A percentile compares a stretch with the other conserved stretches of the same genome.
These are phyloP conservation scores for Exobasidium rhododendri DNA, from an alignment of 1,284 basidiomycete species.

Conservation along the genomic window DNA sequence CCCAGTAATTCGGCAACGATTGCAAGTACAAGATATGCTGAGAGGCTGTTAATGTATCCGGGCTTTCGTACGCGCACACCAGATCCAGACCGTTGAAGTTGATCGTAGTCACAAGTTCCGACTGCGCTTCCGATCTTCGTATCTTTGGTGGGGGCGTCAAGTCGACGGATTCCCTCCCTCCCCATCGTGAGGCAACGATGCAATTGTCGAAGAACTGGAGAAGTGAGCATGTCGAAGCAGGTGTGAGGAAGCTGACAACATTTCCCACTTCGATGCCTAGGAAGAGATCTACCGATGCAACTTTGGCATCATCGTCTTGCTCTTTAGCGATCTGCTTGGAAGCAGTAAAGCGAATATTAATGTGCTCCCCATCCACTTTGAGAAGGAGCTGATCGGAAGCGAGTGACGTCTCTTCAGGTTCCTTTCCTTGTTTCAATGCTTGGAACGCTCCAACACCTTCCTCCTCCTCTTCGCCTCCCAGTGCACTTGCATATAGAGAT, in stretches of 20 bases:
- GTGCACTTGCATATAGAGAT: constrained; percentile 15
- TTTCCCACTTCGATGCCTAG: background rate
- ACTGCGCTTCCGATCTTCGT: background rate
- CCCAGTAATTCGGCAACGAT: constrained; percentile 26
- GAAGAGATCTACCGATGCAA: background rate
- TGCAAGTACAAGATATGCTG: background rate
- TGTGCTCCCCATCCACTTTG: background rate
- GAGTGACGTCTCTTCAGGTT: background rate
- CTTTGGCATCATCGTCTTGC: background rate
- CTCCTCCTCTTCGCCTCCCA: background rate
- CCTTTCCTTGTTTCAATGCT: background rate
- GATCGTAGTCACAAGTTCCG: background rate
- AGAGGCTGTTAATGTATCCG: background rate
- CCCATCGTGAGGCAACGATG: background rate
- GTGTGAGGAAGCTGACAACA: constrained; percentile 1
- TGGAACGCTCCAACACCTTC: background rate
- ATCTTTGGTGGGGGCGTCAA: background rate
- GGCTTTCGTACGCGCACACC: constrained; percentile 29
- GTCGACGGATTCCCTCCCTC: background rate
- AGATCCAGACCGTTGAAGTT: constrained; percentile 21
- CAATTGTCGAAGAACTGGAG: background rate
- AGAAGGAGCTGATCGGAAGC: background rate
- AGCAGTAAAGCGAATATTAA: background rate
- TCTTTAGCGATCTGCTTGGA: background rate
- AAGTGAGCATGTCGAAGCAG: background rate